These are phyloP conservation scores for Asclepias syriaca DNA, from an alignment of 257 asterid species.

Conservation along the genomic window DNA sequence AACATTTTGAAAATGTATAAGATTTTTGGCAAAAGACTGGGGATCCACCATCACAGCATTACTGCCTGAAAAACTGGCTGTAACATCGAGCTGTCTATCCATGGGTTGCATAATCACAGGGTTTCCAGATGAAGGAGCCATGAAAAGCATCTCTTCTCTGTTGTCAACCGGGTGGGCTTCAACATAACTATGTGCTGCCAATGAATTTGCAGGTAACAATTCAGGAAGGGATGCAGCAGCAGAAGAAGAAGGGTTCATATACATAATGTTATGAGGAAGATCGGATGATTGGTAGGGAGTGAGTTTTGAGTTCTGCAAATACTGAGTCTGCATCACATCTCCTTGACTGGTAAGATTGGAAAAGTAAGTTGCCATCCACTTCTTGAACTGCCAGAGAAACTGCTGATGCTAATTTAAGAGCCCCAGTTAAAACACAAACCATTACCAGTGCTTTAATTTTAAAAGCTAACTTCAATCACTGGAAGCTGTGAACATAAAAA, in stretches of 20 bases:
- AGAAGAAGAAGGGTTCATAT: slow-evolving; percentile 31
- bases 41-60: slow-evolving; percentile 28
- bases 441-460: slow-evolving; percentile 14
- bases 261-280: slow-evolving; percentile 32
- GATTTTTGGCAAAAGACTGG: slow-evolving; percentile 24
- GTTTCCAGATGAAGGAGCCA: slow-evolving; percentile 30
- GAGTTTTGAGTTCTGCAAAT: slow-evolving; percentile 38
- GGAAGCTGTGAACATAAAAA: slow-evolving; percentile 5
- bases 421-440: slow-evolving; percentile 16
- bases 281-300: slow-evolving; percentile 35
- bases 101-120: slow-evolving; percentile 33
- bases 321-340: slow-evolving; percentile 38
- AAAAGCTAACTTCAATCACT: not conserved
- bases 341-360: slow-evolving; percentile 38
- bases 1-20: slow-evolving; percentile 22
- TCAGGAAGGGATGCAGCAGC: slow-evolving; percentile 32
- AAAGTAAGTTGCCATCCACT: slow-evolving; percentile 51
- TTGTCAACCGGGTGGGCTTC: slow-evolving; percentile 28
- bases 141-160: slow-evolving; percentile 44
- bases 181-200: slow-evolving; percentile 24
- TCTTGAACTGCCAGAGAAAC: slow-evolving; percentile 14
- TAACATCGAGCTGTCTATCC: slow-evolving; percentile 21
- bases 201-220: slow-evolving; percentile 30
- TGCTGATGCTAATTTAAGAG: slow-evolving; percentile 7
- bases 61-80: slow-evolving; percentile 35